Evolutionary conservation across 805 yeast species (phyloP).

Genomic region (Barnettozyma californica): DNA sequence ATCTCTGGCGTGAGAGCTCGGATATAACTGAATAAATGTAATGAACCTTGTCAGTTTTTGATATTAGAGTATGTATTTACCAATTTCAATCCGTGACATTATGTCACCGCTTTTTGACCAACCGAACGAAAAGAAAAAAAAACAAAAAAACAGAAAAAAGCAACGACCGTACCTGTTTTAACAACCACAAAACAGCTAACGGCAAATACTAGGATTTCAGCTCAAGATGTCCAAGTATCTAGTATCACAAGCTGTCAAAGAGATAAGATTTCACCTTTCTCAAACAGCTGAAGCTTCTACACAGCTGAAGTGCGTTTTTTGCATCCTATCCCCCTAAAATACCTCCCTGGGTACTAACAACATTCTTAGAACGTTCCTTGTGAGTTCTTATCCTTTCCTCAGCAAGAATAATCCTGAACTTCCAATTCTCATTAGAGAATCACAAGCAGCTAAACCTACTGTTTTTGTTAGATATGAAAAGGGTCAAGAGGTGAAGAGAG

Average conservation of each 20-base stretch:
- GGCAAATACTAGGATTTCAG: neutral
- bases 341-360: neutral
- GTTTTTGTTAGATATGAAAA: slow-evolving; percentile 65
- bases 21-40: neutral
- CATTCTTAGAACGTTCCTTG: slow-evolving; percentile 48
- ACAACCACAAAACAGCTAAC: neutral
- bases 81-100: neutral
- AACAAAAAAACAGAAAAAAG: neutral
- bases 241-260: slow-evolving; percentile 53
- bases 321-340: neutral
- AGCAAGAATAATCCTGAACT: slow-evolving; percentile 56
- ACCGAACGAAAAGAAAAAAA: neutral
- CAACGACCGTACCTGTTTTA: neutral
- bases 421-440: slow-evolving; percentile 77
- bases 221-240: slow-evolving; percentile 26
- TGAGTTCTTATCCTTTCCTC: slow-evolving; percentile 59
- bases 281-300: slow-evolving; percentile 72
- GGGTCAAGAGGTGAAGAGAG: slow-evolving; percentile 31
- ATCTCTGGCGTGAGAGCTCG: neutral
- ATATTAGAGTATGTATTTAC: neutral
- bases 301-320: slow-evolving; percentile 44
- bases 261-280: slow-evolving; percentile 75
- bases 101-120: neutral
- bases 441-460: slow-evolving; percentile 56
- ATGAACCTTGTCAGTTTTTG: neutral